A percentile compares a stretch with the other conserved stretches of the same genome.
Evolutionary conservation across 768 basidiomycete species (phyloP).

Genomic region (Rickenella mellea): DNA sequence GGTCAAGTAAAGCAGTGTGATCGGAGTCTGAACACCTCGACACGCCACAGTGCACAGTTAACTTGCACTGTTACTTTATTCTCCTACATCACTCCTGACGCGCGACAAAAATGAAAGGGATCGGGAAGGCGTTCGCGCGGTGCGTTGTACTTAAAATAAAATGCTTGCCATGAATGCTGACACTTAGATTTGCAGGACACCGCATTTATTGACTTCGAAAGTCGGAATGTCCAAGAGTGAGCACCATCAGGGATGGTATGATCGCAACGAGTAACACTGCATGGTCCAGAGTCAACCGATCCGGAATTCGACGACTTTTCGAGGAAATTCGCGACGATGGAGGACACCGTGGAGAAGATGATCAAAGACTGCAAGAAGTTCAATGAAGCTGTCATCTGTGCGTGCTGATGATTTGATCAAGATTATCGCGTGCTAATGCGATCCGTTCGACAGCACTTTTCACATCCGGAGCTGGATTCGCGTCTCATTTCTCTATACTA

Average conservation of each 20-base stretch:
- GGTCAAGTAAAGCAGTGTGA: not conserved
- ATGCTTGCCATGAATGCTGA: not conserved
- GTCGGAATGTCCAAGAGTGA: slow-evolving; percentile 91
- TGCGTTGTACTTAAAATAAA: slow-evolving; percentile 19
- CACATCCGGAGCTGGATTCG: slow-evolving; percentile 53
- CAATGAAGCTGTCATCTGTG: slow-evolving; percentile 72
- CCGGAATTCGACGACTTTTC: slow-evolving; percentile 86
- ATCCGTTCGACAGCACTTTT: slow-evolving; percentile 44
- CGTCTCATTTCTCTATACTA: slow-evolving; percentile 50
- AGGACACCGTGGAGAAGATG: slow-evolving; percentile 79
- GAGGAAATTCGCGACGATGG: slow-evolving; percentile 66
- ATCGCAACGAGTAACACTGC: slow-evolving; percentile 4
- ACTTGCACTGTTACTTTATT: not conserved
- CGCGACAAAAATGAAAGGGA: slow-evolving; percentile 73
- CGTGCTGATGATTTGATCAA: slow-evolving; percentile 15
- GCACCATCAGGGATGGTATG: slow-evolving; percentile 13
- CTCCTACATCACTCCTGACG: too few species aligned
- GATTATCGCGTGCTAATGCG: not conserved
- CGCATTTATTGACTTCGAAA: slow-evolving; percentile 79
- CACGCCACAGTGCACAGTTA: not conserved
- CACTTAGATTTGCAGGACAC: slow-evolving; percentile 50
- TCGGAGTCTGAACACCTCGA: not conserved
- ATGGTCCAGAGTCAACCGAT: slow-evolving; percentile 61
- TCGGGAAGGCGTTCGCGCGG: slow-evolving; percentile 73
- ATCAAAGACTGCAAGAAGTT: slow-evolving; percentile 88